Percentiles rank a stretch among this genome's conserved stretches.
phyloP scores from a whole-genome alignment of 2,329 filamentous ascomycete species.

The Trichophyton rubrum region DNA sequence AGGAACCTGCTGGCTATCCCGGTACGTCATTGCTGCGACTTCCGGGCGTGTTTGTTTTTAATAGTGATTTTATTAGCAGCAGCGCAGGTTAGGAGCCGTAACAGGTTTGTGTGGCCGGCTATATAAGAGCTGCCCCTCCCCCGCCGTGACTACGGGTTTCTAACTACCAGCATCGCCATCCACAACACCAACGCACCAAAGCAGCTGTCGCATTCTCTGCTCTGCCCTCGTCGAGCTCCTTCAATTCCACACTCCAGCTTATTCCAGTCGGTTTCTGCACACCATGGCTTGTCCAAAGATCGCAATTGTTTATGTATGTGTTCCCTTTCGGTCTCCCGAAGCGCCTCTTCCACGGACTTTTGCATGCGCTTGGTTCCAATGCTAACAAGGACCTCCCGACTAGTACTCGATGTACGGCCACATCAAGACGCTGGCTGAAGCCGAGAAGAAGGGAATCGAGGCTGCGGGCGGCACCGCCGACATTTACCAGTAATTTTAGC shows the following conservation, averaged over 20 bases:
- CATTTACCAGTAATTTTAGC: constrained; percentile 58
- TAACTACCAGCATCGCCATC: not conserved
- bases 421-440: constrained; percentile 69
- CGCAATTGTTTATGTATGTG: constrained; percentile 75
- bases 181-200: not conserved
- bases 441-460: constrained; percentile 82
- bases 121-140: not conserved
- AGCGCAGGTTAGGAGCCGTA: not conserved
- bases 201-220: not conserved
- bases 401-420: constrained; percentile 95
- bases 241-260: not conserved
- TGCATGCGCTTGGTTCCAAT: not conserved
- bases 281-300: constrained; percentile 70
- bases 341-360: not conserved
- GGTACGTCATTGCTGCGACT: no score
- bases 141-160: not conserved
- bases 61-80: no score
- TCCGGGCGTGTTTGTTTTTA: no score
- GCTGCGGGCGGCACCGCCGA: constrained; percentile 71
- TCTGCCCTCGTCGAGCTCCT: not conserved
- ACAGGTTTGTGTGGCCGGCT: not conserved
- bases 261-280: not conserved
- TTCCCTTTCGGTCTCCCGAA: constrained; percentile 6
- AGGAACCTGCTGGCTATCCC: not conserved
- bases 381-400: not conserved